Evolutionary conservation across 2,329 filamentous ascomycete genomes (phyloP).

Genomic region (Fusarium heterosporum): DNA sequence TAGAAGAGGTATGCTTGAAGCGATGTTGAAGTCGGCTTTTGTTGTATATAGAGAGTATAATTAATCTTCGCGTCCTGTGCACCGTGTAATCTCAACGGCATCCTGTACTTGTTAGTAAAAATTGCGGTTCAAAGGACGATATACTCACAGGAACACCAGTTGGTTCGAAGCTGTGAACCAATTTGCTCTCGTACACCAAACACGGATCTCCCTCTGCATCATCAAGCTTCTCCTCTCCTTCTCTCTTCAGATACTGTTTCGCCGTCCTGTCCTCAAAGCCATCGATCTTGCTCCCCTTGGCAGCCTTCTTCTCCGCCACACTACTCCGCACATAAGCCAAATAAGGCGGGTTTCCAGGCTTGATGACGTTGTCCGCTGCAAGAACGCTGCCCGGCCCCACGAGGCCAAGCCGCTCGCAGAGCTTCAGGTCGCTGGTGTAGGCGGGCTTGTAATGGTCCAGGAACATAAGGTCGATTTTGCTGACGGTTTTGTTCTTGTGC

Average conservation of each 20-base stretch:
- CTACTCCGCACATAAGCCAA: constrained; percentile 76
- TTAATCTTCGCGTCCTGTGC: constrained; percentile 55
- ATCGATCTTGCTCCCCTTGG: constrained; percentile 53
- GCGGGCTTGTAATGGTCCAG: constrained; percentile 84
- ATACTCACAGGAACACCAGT: constrained; percentile 71
- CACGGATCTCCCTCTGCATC: constrained; percentile 68
- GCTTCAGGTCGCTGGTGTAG: constrained; percentile 79
- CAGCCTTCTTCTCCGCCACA: constrained; percentile 67
- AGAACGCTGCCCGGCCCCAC: constrained; percentile 72
- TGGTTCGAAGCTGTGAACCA: constrained; percentile 75
- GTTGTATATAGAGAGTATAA: not conserved
- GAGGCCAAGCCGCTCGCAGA: constrained; percentile 77
- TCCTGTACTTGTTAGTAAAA: constrained; percentile 61
- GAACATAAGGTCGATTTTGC: constrained; percentile 77
- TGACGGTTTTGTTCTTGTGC: constrained; percentile 63
- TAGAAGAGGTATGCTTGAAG: not conserved
- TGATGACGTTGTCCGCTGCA: constrained; percentile 77
- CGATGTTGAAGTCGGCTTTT: constrained; percentile 5
- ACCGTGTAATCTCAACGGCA: constrained; percentile 74
- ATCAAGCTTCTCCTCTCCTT: constrained; percentile 55
- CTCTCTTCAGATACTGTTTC: constrained; percentile 68
- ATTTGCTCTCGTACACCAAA: constrained; percentile 72
- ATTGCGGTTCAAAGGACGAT: not conserved
- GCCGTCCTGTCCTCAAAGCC: constrained; percentile 58
- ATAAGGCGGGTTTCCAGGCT: constrained; percentile 77